These are phyloP conservation scores for Ophiostoma perfectum DNA, from an alignment of 2,329 filamentous ascomycete species.

Conservation along the genomic window DNA sequence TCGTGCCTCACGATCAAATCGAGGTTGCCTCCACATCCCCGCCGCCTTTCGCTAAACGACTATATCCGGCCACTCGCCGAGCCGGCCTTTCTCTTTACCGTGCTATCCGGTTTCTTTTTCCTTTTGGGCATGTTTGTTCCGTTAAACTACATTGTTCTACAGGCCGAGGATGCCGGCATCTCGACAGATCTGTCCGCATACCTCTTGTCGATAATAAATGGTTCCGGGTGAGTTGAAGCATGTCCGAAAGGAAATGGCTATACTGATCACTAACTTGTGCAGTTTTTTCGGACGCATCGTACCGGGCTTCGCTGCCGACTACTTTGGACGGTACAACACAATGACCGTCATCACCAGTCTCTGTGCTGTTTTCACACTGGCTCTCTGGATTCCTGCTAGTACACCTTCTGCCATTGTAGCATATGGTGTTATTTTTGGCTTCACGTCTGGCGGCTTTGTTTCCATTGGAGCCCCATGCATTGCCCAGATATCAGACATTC, in stretches of 20 bases:
- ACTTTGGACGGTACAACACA: not conserved
- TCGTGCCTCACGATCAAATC: constrained; percentile 3
- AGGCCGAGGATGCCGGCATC: not conserved
- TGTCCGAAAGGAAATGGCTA: not conserved
- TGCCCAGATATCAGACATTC: constrained; percentile 6
- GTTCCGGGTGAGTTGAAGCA: not conserved
- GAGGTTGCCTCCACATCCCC: not conserved
- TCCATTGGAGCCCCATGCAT: not conserved
- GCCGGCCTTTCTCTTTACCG: not conserved
- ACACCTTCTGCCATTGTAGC: not conserved
- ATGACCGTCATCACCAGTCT: not conserved
- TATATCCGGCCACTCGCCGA: not conserved
- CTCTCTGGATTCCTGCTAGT: not conserved
- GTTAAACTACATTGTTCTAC: constrained; percentile 1
- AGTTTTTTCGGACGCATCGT: not conserved
- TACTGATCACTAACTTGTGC: not conserved
- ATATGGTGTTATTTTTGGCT: constrained; percentile 9
- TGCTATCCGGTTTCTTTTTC: not conserved
- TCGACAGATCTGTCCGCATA: not conserved
- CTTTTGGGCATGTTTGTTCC: constrained; percentile 1
- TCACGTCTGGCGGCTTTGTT: constrained; percentile 1
- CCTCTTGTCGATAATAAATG: constrained; percentile 5
- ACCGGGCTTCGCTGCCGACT: constrained; percentile 8
- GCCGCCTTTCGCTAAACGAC: not conserved
- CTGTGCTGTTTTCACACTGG: not conserved